phyloP scores from a whole-genome alignment of 2,329 filamentous ascomycete species.

The Trichophyton benhamiae region DNA sequence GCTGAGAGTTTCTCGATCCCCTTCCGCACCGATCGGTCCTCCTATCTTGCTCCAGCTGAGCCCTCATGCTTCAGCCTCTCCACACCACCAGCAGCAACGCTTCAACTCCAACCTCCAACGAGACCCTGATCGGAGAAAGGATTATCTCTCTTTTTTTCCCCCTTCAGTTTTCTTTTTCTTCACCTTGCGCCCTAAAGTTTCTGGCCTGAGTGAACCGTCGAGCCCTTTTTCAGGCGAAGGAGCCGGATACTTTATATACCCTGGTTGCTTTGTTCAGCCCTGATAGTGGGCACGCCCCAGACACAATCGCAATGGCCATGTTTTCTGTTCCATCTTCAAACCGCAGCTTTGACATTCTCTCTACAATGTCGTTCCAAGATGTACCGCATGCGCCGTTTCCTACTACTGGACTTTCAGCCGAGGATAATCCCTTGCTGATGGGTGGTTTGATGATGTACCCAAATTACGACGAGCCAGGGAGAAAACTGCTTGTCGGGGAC shows the following conservation, averaged over 20 bases:
- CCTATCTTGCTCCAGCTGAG: neutral
- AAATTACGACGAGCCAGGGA: neutral
- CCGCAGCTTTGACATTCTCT: conserved; percentile 7
- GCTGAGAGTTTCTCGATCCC: neutral
- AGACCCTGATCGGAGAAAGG: neutral
- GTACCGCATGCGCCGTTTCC: neutral
- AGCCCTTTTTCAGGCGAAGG: neutral
- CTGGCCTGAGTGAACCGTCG: neutral
- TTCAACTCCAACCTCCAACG: neutral
- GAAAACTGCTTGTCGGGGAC: neutral
- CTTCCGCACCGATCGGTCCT: too few relatives aligned
- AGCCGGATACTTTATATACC: neutral
- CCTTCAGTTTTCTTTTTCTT: neutral
- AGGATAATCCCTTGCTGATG: neutral
- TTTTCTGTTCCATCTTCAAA: neutral
- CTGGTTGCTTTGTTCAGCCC: neutral
- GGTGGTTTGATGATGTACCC: neutral
- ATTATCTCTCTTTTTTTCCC: neutral
- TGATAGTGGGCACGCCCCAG: neutral
- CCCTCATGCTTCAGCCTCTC: conserved; percentile 2
- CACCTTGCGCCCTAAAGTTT: neutral
- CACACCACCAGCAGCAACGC: neutral
- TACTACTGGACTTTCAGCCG: neutral
- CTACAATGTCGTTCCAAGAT: conserved; percentile 4
- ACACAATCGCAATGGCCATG: neutral